Evolutionary conservation across 129 eudicot genomes (phyloP), one percentile per base, ranked within the genome.

Genomic region (Flaveria bidentis): DNA sequence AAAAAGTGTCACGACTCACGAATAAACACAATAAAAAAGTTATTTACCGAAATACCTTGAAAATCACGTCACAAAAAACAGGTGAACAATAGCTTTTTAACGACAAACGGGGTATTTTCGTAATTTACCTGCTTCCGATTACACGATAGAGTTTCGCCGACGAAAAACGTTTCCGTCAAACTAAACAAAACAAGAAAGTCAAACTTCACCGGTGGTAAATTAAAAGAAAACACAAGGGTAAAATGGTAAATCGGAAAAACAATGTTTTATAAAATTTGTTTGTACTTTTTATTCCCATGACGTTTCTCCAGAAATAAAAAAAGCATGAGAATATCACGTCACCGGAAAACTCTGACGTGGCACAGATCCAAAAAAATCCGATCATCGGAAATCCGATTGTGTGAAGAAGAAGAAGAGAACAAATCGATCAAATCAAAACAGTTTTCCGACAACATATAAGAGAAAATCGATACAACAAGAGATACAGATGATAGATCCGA

Each of bases 141-240:
- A 51, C 18, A 51, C 18, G 16, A 18, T 20, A 23, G 2, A 3
- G 46, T 22, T 4, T 5, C 49, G 18, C 44, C 70, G 69, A 53
- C 75, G 69, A 20, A 74, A 80, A 79, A 76, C 66, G 33, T 44
- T 72, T 45, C 15, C n/a, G 72, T 53, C 73, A 73, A 26, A 41
- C 1, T 30, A 3, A 3, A 64, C 16, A 50, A 16, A 9, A 49
- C 33, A 1, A 2, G 25, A 62, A 60, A 78, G 67, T 74, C 76
- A 81, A 81, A 81, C 68, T 15, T n/a, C 46, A 49, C 11, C 6
- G 13, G 7, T 49, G 16, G 39, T 28, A 62, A 70, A 60, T 52
- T 7, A 44, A 60, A 44, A 9, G 4, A 45, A 45, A 45, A 36
- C 26, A 49, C 5, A 67, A 60, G 86, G 81, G 83, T 68, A 69